Evolutionary conservation across 179 eudicot genomes (phyloP).

Genomic region (Patellifolia procumbens): DNA sequence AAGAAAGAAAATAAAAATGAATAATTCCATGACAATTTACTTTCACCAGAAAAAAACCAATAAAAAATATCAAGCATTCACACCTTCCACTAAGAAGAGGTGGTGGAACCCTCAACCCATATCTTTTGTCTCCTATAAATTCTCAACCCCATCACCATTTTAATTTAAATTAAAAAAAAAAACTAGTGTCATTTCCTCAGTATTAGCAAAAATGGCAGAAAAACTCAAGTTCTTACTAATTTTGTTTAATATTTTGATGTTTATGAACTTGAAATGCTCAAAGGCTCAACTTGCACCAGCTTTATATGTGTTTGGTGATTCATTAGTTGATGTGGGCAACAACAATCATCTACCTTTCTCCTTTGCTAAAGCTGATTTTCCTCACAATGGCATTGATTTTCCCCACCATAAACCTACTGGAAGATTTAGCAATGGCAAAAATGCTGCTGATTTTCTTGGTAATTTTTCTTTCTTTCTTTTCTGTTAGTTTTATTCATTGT

Average conservation of each 20-base stretch:
- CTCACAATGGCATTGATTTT: constrained; percentile 57
- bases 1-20: background rate
- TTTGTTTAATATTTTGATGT: background rate
- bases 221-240: background rate
- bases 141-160: background rate
- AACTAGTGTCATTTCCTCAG: background rate
- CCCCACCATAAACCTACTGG: constrained; percentile 71
- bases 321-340: constrained; percentile 87
- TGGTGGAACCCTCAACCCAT: background rate
- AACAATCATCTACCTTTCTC: constrained; percentile 66
- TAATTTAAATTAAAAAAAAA: background rate
- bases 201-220: background rate
- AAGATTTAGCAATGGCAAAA: constrained; percentile 80
- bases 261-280: constrained; percentile 13
- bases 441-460: constrained; percentile 91
- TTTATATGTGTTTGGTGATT: constrained; percentile 82
- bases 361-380: constrained; percentile 57
- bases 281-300: constrained; percentile 55
- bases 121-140: constrained; percentile 5
- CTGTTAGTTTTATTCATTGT: too few relatives aligned
- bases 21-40: background rate
- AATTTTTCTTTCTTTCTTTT: background rate
- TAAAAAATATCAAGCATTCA: constrained; percentile 13
- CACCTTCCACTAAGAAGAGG: background rate
- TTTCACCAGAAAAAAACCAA: background rate